Evolutionary conservation across 73 alveolate genomes (phyloP).

Genomic region (Diophrys appendiculata): DNA sequence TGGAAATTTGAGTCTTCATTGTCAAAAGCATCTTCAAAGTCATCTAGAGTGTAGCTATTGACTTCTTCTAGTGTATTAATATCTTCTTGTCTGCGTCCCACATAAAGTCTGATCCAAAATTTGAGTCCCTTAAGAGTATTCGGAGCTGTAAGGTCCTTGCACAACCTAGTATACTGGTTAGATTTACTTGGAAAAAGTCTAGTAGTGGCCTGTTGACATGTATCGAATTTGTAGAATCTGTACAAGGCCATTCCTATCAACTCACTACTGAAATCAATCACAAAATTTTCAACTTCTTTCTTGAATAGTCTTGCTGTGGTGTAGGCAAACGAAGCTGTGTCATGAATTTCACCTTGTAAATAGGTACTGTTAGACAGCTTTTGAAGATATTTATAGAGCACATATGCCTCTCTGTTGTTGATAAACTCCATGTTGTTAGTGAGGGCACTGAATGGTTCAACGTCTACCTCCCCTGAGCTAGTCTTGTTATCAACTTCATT

Average conservation of each 20-base stretch:
- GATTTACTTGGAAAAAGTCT: slow-evolving; percentile 7
- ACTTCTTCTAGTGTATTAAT: background rate
- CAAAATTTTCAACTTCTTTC: background rate
- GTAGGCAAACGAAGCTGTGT: background rate
- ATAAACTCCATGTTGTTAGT: background rate
- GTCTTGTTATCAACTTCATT: background rate
- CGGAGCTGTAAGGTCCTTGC: slow-evolving; percentile 10
- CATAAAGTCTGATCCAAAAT: slow-evolving; percentile 20
- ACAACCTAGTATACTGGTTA: background rate
- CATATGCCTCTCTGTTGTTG: slow-evolving; percentile 5
- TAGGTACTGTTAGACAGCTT: background rate
- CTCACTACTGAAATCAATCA: slow-evolving; percentile 2
- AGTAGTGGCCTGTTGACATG: background rate
- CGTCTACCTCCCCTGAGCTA: background rate
- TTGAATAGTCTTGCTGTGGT: background rate
- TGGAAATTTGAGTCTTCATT: background rate
- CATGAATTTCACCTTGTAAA: slow-evolving; percentile 4
- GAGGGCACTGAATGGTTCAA: background rate
- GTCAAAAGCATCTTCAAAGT: slow-evolving; percentile 6
- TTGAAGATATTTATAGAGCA: background rate
- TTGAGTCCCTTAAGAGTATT: background rate
- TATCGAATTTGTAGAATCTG: background rate
- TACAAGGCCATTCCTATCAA: background rate
- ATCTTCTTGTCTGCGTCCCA: slow-evolving; percentile 21
- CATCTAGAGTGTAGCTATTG: slow-evolving; percentile 9